A percentile compares a stretch with the other conserved stretches of the same genome.
Evolutionary conservation across 1,139 yeast species (phyloP).

Genomic region (Zygoascus sp.): DNA sequence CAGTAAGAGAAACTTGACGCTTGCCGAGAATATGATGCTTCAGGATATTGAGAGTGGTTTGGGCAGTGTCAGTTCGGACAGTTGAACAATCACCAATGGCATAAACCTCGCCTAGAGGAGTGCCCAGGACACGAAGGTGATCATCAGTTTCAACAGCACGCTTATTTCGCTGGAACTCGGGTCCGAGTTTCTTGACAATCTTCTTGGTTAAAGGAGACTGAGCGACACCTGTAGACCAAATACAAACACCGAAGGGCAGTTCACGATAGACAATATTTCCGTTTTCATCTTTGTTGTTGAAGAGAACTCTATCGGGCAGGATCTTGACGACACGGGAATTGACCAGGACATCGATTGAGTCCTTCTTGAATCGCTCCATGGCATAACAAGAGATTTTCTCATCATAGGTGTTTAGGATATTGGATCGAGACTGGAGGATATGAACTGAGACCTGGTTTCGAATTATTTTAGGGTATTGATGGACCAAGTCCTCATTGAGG

Average conservation of each 20-base stretch:
- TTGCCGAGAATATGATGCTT: slow-evolving; percentile 26
- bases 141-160: slow-evolving; percentile 65
- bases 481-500: slow-evolving; percentile 53
- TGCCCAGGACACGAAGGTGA: slow-evolving; percentile 58
- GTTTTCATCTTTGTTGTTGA: slow-evolving; percentile 39
- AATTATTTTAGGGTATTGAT: slow-evolving; percentile 50
- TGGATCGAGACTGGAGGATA: slow-evolving; percentile 59
- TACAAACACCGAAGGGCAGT: slow-evolving; percentile 55
- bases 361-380: slow-evolving; percentile 53
- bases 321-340: slow-evolving; percentile 58
- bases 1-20: slow-evolving; percentile 23
- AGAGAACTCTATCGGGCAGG: slow-evolving; percentile 49
- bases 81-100: slow-evolving; percentile 68
- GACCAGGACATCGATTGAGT: slow-evolving; percentile 53
- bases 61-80: slow-evolving; percentile 52
- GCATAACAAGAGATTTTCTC: slow-evolving; percentile 58
- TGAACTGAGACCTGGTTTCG: slow-evolving; percentile 60
- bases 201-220: slow-evolving; percentile 53
- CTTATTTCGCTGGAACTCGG: slow-evolving; percentile 46
- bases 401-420: slow-evolving; percentile 60
- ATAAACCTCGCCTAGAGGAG: slow-evolving; percentile 57
- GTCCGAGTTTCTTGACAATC: slow-evolving; percentile 42
- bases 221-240: slow-evolving; percentile 69
- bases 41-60: slow-evolving; percentile 43
- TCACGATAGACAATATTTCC: slow-evolving; percentile 43